Conservation (phyloP, 2,329 filamentous ascomycete genomes). For the Colletotrichum sp. region DNA sequence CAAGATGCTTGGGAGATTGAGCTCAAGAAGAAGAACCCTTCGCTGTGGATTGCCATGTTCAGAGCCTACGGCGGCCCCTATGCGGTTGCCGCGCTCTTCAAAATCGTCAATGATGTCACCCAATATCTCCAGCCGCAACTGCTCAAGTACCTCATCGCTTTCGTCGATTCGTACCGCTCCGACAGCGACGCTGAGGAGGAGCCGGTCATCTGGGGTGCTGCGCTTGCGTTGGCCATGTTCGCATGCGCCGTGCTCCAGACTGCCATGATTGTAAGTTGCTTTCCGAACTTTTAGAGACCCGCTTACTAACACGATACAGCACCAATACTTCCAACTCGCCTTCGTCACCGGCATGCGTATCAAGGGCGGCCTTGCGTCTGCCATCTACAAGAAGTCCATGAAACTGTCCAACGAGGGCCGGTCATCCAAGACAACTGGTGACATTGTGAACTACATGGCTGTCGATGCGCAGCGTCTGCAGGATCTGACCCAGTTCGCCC, state of each 20-base stretch:
- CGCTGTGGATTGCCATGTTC: constrained; percentile 86
- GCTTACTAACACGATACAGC: constrained; percentile 39
- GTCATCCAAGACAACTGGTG: constrained; percentile 87
- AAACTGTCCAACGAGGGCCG: constrained; percentile 92
- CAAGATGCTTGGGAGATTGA: constrained; percentile 79
- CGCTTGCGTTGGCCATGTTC: constrained; percentile 94
- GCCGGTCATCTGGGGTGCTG: constrained; percentile 81
- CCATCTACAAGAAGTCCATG: constrained; percentile 92
- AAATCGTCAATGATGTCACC: constrained; percentile 83
- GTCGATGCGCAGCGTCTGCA: constrained; percentile 95
- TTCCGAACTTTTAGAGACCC: neutral
- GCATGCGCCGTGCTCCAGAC: constrained; percentile 85
- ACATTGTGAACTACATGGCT: constrained; percentile 99
- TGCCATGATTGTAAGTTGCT: constrained; percentile 65
- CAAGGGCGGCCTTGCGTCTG: constrained; percentile 86
- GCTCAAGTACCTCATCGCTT: constrained; percentile 81
- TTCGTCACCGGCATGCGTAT: constrained; percentile 98
- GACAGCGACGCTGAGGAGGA: constrained; percentile 60
- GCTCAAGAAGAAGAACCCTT: constrained; percentile 74
- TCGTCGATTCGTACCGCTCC: constrained; percentile 73
- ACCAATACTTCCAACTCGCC: constrained; percentile 96
- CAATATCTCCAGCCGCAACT: constrained; percentile 93
- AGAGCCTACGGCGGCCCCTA: constrained; percentile 87
- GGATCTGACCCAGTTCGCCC: constrained; percentile 92
- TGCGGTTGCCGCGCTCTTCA: constrained; percentile 81